Base-by-base conservation (phyloP, 129 eudicot genomes). In the Lactuca sativa region DNA sequence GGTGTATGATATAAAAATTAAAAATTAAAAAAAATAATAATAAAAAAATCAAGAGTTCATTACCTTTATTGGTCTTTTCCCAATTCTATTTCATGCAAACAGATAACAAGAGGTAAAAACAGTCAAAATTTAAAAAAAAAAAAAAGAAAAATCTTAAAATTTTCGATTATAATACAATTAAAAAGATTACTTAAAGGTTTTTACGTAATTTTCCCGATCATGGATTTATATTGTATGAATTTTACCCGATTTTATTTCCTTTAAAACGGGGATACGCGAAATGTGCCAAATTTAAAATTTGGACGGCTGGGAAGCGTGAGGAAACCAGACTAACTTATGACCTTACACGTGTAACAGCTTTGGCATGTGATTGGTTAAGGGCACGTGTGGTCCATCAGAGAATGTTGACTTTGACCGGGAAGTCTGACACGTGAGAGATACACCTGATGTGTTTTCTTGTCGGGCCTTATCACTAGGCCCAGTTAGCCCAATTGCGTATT, bases 341-440 rank as follows among this genome's bases (percentile, higher is more conserved):
- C 78, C 74, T 78, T 86, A 75, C 84, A 81, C 90, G 84, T 81
- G 90, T 85, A 55, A 34, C 5, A 41, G 17, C 58, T 52, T 6
- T 11, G 71, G 59, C 76, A 69, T 64, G 77, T 69, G 82, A 79
- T 44, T 75, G 81, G 79, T 75, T 69, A 66, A 16, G n/a, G 34
- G 47, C 82, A 80, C 83, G 81, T 71, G 81, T 66, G 77, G 68
- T 47, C 66, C 62, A 33, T 9, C 38, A 58, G 56, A 15, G 74
- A 73, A 59, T 73, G 77, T 75, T 79, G 82, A 77, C 82, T 64
- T 53, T 69, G 82, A 77, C 83, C 57, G 49, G 32, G 59, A 9
- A 40, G 71, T 30, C 56, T 70, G 44, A 73, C 83, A 74, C 77
- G 73, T 81, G 89, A 77, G 89, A 84, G 76, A 58, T 44, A 64